phyloP scores from a whole-genome alignment of 192 early-diverging fungal genomes.

The Coemansia sp. region DNA sequence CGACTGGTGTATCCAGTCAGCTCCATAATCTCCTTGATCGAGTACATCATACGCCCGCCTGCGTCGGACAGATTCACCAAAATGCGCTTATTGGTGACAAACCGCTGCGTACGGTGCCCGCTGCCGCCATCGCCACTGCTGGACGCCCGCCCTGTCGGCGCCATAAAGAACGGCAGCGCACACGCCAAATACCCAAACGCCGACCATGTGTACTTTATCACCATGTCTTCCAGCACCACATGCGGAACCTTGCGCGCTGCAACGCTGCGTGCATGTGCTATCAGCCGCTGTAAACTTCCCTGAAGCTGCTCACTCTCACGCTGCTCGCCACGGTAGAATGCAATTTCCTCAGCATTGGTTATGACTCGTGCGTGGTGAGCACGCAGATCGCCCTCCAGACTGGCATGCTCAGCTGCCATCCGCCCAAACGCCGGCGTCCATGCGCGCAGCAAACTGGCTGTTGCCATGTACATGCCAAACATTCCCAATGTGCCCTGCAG shows the following conservation, averaged over 20 bases:
- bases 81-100: constrained; percentile 90
- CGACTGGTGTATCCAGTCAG: constrained; percentile 85
- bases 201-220: constrained; percentile 96
- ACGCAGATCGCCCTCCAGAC: constrained; percentile 92
- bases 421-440: constrained; percentile 94
- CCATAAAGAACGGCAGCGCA: constrained; percentile 85
- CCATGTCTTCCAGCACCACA: constrained; percentile 93
- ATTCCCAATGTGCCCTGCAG: constrained; percentile 78
- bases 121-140: constrained; percentile 14
- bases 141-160: constrained; percentile 53
- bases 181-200: constrained; percentile 84
- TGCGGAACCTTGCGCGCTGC: constrained; percentile 82
- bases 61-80: constrained; percentile 90
- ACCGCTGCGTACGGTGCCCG: constrained; percentile 69
- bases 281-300: constrained; percentile 69
- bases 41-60: constrained; percentile 95
- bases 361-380: constrained; percentile 92
- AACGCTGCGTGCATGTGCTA: constrained; percentile 80
- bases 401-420: constrained; percentile 88
- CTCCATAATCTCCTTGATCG: constrained; percentile 90
- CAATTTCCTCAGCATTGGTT: constrained; percentile 96
- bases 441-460: constrained; percentile 75
- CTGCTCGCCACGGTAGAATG: constrained; percentile 81
- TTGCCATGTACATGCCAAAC: constrained; percentile 74
- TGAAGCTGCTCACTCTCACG: constrained; percentile 81